Percentiles rank a stretch among this genome's conserved stretches.
phyloP scores from a whole-genome alignment of 352 stramenopile species.

The Pythium dissotocum region DNA sequence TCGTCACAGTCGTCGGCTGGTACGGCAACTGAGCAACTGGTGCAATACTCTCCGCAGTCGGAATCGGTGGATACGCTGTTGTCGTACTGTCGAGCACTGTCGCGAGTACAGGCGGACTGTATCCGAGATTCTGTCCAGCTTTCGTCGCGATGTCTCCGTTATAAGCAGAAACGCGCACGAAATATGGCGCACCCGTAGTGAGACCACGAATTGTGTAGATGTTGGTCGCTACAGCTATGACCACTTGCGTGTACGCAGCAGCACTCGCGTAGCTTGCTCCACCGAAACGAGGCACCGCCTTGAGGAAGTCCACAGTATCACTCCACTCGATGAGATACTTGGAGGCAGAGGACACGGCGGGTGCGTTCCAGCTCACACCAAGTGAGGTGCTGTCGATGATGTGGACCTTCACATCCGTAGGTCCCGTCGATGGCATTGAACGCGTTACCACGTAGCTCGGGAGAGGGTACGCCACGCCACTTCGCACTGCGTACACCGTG shows the following conservation, averaged over 20 bases:
- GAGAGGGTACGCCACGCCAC: conserved; percentile 21
- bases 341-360: conserved; percentile 22
- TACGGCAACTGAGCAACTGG: conserved; percentile 61
- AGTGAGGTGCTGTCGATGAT: conserved; percentile 61
- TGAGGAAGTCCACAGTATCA: conserved; percentile 40
- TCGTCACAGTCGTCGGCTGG: conserved; percentile 63
- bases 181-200: conserved; percentile 77
- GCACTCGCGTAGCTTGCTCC: conserved; percentile 51
- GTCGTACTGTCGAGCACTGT: conserved; percentile 35
- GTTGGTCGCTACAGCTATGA: conserved; percentile 26
- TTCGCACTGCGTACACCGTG: conserved; percentile 33
- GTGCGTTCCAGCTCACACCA: conserved; percentile 65
- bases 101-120: conserved; percentile 61
- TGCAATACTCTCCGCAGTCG: conserved; percentile 35
- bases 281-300: conserved; percentile 29
- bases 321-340: conserved; percentile 91
- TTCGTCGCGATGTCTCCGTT: conserved; percentile 62
- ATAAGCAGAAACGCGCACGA: conserved; percentile 86
- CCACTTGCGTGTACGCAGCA: conserved; percentile 48
- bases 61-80: conserved; percentile 13
- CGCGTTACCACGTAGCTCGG: conserved; percentile 43
- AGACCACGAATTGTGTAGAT: conserved; percentile 86
- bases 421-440: conserved; percentile 47
- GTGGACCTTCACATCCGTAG: conserved; percentile 52
- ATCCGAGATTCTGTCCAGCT: conserved; percentile 39